Evolutionary conservation across 176 grass and related monocot species (phyloP).

Genomic region (Pontederia paniculata): DNA sequence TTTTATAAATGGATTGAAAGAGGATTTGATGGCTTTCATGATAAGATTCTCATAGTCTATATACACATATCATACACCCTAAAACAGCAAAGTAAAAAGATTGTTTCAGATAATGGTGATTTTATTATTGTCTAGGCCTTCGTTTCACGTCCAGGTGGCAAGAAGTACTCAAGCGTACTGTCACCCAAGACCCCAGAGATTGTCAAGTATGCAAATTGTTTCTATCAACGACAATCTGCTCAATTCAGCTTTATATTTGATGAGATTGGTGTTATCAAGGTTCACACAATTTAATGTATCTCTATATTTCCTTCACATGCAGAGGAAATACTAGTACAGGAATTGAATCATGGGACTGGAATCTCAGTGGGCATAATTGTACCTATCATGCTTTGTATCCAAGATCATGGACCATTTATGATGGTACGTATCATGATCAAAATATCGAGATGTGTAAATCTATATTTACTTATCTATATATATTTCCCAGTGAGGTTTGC

Average conservation of each 20-base stretch:
- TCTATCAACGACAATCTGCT: background rate
- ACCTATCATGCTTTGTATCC: constrained; percentile 93
- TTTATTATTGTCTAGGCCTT: constrained; percentile 36
- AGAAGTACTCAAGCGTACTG: constrained; percentile 64
- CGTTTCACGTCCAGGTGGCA: constrained; percentile 53
- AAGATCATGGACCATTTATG: constrained; percentile 81
- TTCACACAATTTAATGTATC: background rate
- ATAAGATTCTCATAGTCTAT: too few relatives aligned
- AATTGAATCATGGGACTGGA: constrained; percentile 95
- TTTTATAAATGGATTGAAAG: too few relatives aligned
- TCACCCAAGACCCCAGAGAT: constrained; percentile 54
- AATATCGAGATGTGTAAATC: background rate
- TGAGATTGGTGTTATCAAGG: background rate
- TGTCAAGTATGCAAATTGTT: constrained; percentile 39
- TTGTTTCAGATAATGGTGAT: background rate
- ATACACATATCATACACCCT: background rate
- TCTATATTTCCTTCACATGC: constrained; percentile 36
- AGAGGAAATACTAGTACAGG: constrained; percentile 75
- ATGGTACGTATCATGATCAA: constrained; percentile 41
- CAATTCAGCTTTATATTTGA: background rate
- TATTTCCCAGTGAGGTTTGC: background rate
- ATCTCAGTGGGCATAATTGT: constrained; percentile 47
- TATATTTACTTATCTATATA: constrained; percentile 6
- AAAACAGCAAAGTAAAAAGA: background rate
- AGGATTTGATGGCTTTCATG: too few relatives aligned